Evolutionary conservation across 176 grass and related monocot species (phyloP).

Genomic region (Avena sativa): DNA sequence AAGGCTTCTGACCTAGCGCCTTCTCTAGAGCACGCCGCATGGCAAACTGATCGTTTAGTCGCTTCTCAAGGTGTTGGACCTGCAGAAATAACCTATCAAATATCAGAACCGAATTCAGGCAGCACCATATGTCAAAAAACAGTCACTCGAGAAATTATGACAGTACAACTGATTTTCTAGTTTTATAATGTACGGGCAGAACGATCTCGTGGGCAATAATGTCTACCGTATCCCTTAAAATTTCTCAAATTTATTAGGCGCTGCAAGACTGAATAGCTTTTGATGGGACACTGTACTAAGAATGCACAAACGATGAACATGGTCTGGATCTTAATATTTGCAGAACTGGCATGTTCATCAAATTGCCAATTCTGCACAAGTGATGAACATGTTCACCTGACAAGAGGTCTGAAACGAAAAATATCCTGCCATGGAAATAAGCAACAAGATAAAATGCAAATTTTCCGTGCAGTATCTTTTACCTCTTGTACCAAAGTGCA

Average conservation of each 20-base stretch:
- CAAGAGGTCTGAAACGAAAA: background rate
- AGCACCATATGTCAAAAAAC: background rate
- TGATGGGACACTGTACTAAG: background rate
- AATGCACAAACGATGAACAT: background rate
- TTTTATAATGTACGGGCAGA: conserved; percentile 11
- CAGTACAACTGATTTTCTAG: conserved; percentile 1
- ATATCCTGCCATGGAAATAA: background rate
- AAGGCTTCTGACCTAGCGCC: conserved; percentile 64
- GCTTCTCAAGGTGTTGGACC: conserved; percentile 84
- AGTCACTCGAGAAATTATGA: background rate
- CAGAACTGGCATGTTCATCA: background rate
- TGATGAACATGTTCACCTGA: background rate
- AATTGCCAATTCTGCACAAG: background rate
- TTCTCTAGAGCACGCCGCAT: conserved; percentile 76
- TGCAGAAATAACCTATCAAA: conserved; percentile 41
- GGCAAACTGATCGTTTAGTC: conserved; percentile 79
- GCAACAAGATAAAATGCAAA: background rate
- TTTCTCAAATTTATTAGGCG: conserved; percentile 5
- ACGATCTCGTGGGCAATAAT: background rate
- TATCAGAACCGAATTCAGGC: conserved; percentile 22
- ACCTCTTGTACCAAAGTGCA: conserved; percentile 81
- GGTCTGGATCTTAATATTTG: background rate
- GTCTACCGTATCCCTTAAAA: background rate
- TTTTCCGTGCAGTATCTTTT: conserved; percentile 15
- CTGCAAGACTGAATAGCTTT: background rate